Percentiles rank a stretch among this genome's conserved stretches.
These are phyloP conservation scores for Datisca glomerata DNA, from an alignment of 306 rosid genomes.

Conservation along the genomic window DNA sequence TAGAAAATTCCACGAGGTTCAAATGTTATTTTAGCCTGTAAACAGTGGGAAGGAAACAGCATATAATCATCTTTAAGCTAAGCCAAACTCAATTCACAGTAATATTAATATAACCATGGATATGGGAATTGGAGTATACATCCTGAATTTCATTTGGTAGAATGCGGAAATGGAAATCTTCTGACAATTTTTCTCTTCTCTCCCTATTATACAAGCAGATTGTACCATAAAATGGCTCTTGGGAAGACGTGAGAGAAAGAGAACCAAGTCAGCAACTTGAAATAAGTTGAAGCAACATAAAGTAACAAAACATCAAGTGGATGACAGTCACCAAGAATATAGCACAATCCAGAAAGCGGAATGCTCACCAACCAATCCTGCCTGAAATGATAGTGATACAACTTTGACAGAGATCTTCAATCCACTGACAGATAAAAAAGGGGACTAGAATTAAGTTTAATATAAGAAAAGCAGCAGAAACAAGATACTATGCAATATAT, in stretches of 20 bases:
- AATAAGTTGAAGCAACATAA: constrained; percentile 15
- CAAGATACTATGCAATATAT: neutral
- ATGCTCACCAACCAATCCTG: constrained; percentile 73
- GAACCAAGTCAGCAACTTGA: constrained; percentile 26
- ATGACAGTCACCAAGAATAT: constrained; percentile 13
- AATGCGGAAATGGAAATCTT: constrained; percentile 75
- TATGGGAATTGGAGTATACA: constrained; percentile 21
- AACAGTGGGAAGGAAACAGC: constrained; percentile 8
- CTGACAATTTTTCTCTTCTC: constrained; percentile 91
- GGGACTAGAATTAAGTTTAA: constrained; percentile 10
- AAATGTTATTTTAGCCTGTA: constrained; percentile 41
- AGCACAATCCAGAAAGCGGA: constrained; percentile 17
- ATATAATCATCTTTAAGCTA: constrained; percentile 5
- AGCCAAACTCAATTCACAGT: neutral
- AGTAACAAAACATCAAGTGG: constrained; percentile 5
- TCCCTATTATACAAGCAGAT: constrained; percentile 96
- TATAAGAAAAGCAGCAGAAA: neutral
- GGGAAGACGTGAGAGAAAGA: constrained; percentile 18
- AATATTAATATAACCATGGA: neutral
- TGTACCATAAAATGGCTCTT: constrained; percentile 96
- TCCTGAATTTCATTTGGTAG: constrained; percentile 61
- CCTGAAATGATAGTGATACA: constrained; percentile 75
- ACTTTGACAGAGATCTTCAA: constrained; percentile 93
- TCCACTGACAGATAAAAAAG: constrained; percentile 43
- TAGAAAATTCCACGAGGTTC: constrained; percentile 71